These are phyloP conservation scores for Penicillium sp. DNA, from an alignment of 2,329 filamentous ascomycete genomes.

Conservation along the genomic window DNA sequence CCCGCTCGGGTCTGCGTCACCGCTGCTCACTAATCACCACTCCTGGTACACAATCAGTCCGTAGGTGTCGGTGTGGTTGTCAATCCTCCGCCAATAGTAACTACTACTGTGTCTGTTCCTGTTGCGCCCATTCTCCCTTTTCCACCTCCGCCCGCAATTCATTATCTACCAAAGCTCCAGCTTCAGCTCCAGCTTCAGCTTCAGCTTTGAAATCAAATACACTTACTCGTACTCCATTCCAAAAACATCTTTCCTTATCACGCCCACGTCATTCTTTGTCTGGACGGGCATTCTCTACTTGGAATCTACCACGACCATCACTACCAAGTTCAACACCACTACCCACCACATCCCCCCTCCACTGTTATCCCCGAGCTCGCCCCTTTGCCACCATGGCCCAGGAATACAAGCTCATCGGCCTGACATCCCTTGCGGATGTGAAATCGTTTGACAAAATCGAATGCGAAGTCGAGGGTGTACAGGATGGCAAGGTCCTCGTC, in stretches of 20 bases:
- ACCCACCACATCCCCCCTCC: not conserved
- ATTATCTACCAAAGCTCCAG: not conserved
- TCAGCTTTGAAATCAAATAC: not conserved
- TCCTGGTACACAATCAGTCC: not conserved
- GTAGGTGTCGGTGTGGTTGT: conserved; percentile 30
- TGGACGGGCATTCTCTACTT: not conserved
- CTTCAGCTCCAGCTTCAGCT: not conserved
- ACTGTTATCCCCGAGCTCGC: conserved; percentile 8
- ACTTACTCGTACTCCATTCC: too few relatives aligned
- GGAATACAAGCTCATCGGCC: conserved; percentile 67
- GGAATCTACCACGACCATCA: not conserved
- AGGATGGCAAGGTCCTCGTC: conserved; percentile 82
- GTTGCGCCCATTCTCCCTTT: conserved; percentile 29
- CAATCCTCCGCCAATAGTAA: conserved; percentile 16
- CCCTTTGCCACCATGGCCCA: conserved; percentile 39
- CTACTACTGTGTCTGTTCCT: conserved; percentile 30
- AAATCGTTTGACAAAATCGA: conserved; percentile 83
- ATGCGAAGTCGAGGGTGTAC: conserved; percentile 85
- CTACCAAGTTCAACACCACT: conserved; percentile 3
- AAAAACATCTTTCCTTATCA: not conserved
- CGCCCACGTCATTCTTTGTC: not conserved
- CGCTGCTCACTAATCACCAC: conserved; percentile 17
- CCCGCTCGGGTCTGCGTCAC: conserved; percentile 19
- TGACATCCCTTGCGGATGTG: conserved; percentile 70
- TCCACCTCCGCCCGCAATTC: not conserved